Conservation (phyloP, 2,329 filamentous ascomycete species). For the Pseudopithomyces chartarum region DNA sequence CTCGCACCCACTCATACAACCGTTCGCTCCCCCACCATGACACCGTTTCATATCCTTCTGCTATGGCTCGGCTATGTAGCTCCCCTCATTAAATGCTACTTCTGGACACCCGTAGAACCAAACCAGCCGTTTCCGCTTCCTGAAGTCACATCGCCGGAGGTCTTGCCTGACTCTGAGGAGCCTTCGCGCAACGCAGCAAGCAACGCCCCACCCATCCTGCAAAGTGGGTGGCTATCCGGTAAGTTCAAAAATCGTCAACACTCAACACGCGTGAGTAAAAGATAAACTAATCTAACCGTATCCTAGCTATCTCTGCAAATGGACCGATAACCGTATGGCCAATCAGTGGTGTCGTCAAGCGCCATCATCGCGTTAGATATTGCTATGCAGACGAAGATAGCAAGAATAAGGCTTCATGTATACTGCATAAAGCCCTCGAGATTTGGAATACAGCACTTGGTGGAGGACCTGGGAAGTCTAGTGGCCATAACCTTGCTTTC, state of each 20-base stretch:
- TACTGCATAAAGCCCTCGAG: background rate
- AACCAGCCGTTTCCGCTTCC: background rate
- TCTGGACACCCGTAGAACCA: too few relatives aligned
- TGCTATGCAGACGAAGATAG: background rate
- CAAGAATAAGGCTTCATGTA: background rate
- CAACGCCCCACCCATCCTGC: background rate
- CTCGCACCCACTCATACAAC: background rate
- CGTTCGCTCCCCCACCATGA: background rate
- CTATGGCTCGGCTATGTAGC: too few relatives aligned
- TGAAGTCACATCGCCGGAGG: background rate
- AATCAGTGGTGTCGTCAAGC: background rate
- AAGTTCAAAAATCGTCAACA: background rate
- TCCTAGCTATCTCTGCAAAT: background rate
- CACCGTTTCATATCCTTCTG: background rate
- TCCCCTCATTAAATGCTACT: too few relatives aligned
- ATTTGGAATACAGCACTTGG: constrained; percentile 1
- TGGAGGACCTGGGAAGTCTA: background rate
- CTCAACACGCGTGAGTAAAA: background rate
- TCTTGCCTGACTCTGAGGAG: background rate
- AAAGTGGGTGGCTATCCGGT: background rate
- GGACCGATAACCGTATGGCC: background rate
- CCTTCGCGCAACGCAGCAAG: background rate
- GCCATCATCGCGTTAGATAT: background rate
- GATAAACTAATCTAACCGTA: background rate
- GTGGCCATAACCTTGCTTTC: constrained; percentile 2